phyloP scores from a whole-genome alignment of 106 monocot genomes.

The Dioscorea alata region DNA sequence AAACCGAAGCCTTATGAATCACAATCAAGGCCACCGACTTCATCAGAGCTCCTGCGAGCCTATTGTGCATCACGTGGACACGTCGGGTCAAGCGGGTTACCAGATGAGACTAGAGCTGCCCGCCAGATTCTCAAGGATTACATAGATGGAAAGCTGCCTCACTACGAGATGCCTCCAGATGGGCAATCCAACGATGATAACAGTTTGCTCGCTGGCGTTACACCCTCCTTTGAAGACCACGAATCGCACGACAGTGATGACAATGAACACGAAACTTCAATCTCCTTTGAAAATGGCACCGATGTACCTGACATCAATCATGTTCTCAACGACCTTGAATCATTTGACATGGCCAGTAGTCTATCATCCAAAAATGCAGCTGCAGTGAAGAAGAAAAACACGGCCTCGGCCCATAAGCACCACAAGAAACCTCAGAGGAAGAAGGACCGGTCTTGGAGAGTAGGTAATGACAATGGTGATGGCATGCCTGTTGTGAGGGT shows the following conservation, averaged over 20 bases:
- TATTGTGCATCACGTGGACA: constrained; percentile 89
- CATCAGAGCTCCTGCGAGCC: constrained; percentile 64
- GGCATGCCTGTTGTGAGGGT: constrained; percentile 83
- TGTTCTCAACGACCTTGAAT: constrained; percentile 53
- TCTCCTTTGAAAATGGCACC: constrained; percentile 1
- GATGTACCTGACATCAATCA: constrained; percentile 4
- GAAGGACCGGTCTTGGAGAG: constrained; percentile 90
- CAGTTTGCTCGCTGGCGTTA: neutral
- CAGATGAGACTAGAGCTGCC: constrained; percentile 84
- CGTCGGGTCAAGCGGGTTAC: constrained; percentile 75
- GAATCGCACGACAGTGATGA: constrained; percentile 22
- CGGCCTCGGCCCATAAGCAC: constrained; percentile 34
- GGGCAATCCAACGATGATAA: neutral
- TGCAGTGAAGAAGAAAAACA: constrained; percentile 34
- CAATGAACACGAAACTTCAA: constrained; percentile 4
- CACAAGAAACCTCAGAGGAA: constrained; percentile 91
- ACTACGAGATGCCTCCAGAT: constrained; percentile 71
- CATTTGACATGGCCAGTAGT: constrained; percentile 46
- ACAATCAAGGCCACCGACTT: constrained; percentile 52
- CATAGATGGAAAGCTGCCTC: constrained; percentile 89
- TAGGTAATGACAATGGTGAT: constrained; percentile 68
- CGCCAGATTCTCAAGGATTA: constrained; percentile 89
- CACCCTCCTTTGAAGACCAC: neutral
- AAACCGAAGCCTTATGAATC: constrained; percentile 77
- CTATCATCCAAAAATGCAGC: constrained; percentile 16